Conservation (phyloP, 257 asterid species). For the Orobanche coerulescens region DNA sequence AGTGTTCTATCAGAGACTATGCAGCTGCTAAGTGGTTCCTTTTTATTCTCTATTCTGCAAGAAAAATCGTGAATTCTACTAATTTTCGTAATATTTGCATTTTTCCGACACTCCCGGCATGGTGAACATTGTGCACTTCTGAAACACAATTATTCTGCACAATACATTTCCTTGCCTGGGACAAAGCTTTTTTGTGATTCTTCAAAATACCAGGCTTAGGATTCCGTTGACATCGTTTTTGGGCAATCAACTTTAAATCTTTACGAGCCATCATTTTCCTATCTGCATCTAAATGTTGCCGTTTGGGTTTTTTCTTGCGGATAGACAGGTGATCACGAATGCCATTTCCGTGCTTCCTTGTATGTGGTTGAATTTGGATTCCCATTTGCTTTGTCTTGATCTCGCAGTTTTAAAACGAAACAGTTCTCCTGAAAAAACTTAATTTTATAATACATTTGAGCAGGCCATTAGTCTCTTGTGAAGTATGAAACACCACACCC, state of each 20-base stretch:
- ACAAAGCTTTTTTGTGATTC: constrained; percentile 19
- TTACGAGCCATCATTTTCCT: constrained; percentile 21
- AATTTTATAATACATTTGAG: constrained; percentile 5
- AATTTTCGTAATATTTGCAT: constrained; percentile 15
- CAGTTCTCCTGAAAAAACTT: constrained; percentile 33
- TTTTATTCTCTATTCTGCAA: constrained; percentile 10
- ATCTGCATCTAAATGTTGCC: constrained; percentile 20
- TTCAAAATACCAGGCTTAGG: constrained; percentile 26
- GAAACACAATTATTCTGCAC: constrained; percentile 4
- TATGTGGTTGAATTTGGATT: constrained; percentile 15
- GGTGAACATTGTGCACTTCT: constrained; percentile 12
- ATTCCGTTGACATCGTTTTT: no score
- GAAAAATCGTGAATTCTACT: constrained; percentile 18
- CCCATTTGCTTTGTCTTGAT: constrained; percentile 20
- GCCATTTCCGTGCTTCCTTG: constrained; percentile 20
- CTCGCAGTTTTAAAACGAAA: constrained; percentile 23
- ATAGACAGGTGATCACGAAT: constrained; percentile 12
- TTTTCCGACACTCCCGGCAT: constrained; percentile 5
- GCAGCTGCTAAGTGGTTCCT: constrained; percentile 9
- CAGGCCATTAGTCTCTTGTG: background rate
- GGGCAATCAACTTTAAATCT: no score
- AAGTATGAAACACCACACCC: background rate
- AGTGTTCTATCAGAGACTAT: constrained; percentile 11
- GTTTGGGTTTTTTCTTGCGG: constrained; percentile 24
- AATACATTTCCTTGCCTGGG: constrained; percentile 11